These are phyloP conservation scores for Mucor irregularis DNA, from an alignment of 371 early-diverging fungal species.

Conservation along the genomic window DNA sequence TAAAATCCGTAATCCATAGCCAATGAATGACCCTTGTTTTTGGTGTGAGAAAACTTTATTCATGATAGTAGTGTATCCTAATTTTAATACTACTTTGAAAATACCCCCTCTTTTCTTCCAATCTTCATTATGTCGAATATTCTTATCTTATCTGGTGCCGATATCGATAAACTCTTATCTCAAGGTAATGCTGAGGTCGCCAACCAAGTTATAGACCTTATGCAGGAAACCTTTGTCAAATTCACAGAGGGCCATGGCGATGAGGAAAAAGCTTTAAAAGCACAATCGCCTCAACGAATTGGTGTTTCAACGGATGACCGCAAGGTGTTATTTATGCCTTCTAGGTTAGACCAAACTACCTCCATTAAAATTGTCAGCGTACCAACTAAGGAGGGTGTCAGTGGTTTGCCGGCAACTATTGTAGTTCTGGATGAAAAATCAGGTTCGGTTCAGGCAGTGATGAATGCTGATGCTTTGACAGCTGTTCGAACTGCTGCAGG, in stretches of 20 bases:
- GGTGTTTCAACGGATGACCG: slow-evolving; percentile 44
- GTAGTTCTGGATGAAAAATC: slow-evolving; percentile 57
- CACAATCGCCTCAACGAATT: slow-evolving; percentile 57
- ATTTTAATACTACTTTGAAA: too few relatives aligned
- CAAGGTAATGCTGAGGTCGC: slow-evolving; percentile 21
- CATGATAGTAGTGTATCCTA: too few relatives aligned
- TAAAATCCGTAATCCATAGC: background rate
- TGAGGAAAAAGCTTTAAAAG: slow-evolving; percentile 26
- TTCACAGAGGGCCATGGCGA: slow-evolving; percentile 28
- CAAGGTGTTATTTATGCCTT: slow-evolving; percentile 60
- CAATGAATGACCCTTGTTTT: slow-evolving; percentile 12
- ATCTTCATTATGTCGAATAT: slow-evolving; percentile 18
- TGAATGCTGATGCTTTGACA: slow-evolving; percentile 59
- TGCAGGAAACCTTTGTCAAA: slow-evolving; percentile 36
- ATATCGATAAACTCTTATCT: slow-evolving; percentile 28
- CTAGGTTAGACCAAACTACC: slow-evolving; percentile 50
- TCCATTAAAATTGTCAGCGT: slow-evolving; percentile 64
- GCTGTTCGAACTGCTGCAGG: slow-evolving; percentile 65
- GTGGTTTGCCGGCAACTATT: slow-evolving; percentile 55
- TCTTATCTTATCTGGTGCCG: slow-evolving; percentile 33
- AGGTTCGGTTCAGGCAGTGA: slow-evolving; percentile 50
- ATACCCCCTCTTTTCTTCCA: too few relatives aligned
- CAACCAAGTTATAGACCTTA: slow-evolving; percentile 36
- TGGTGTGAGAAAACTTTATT: too few relatives aligned
- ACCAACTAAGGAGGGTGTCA: slow-evolving; percentile 45